Conservation (phyloP, 305 asterid species). For the Galium porrigens region DNA sequence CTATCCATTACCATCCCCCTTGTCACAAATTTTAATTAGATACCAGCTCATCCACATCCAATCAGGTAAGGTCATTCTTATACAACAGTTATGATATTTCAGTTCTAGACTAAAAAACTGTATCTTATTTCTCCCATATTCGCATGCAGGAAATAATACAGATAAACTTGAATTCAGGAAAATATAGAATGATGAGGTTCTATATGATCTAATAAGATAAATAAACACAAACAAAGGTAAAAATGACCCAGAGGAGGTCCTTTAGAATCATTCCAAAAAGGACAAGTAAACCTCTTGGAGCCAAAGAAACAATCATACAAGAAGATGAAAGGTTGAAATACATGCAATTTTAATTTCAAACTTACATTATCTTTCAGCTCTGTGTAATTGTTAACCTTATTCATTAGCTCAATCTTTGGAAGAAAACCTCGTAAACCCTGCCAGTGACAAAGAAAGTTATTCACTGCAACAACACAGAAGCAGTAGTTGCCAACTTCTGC, state of each 20-base stretch:
- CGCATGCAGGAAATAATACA: neutral
- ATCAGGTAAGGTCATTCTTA: neutral
- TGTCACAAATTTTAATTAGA: neutral
- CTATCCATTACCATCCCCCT: neutral
- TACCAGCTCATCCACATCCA: neutral
- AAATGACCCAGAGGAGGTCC: conserved; percentile 6
- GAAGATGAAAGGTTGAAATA: neutral
- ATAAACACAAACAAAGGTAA: neutral
- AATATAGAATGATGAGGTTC: conserved; percentile 6
- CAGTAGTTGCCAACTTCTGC: neutral
- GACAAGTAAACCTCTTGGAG: neutral
- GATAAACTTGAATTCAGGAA: neutral
- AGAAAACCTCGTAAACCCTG: conserved; percentile 92
- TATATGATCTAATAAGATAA: neutral
- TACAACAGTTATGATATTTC: neutral
- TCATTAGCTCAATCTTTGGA: conserved; percentile 77
- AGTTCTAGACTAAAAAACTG: neutral
- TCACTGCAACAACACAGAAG: neutral
- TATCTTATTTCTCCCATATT: neutral
- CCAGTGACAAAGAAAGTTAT: conserved; percentile 16
- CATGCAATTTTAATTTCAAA: neutral
- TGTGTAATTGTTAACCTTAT: conserved; percentile 56
- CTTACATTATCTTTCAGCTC: conserved; percentile 72
- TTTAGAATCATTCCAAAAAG: neutral
- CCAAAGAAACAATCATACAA: neutral